A percentile compares a stretch with the other conserved stretches of the same genome.
Evolutionary conservation across 148 eudicot species (phyloP).

Genomic region (Rhododendron mucronatum): DNA sequence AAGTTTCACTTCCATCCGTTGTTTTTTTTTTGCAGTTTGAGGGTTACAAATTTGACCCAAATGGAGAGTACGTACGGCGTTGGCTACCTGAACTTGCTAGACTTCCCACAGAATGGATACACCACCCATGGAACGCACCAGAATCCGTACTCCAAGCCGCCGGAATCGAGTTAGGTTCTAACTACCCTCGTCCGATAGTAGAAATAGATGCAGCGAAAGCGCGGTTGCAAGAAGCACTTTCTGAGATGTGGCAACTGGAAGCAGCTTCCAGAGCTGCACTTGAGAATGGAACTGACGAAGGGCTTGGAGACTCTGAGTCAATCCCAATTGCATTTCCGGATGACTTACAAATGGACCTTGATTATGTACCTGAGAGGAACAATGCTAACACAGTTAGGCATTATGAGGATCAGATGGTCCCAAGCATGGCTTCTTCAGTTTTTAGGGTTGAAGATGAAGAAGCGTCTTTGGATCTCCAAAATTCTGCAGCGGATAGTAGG

Average conservation of each 20-base stretch:
- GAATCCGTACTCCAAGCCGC: slow-evolving; percentile 89
- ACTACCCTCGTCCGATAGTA: slow-evolving; percentile 89
- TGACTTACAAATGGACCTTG: slow-evolving; percentile 73
- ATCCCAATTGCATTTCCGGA: slow-evolving; percentile 66
- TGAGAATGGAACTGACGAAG: slow-evolving; percentile 91
- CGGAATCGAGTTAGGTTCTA: slow-evolving; percentile 88
- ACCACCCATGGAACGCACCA: slow-evolving; percentile 96
- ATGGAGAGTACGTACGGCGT: slow-evolving; percentile 87
- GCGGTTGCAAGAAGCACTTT: slow-evolving; percentile 70
- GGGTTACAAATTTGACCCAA: slow-evolving; percentile 93
- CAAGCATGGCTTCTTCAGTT: slow-evolving; percentile 74
- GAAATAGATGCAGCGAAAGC: slow-evolving; percentile 83
- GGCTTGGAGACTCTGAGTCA: slow-evolving; percentile 83
- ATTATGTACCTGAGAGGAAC: slow-evolving; percentile 46
- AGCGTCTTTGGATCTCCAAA: slow-evolving; percentile 53
- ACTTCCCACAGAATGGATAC: slow-evolving; percentile 96
- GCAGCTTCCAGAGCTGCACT: slow-evolving; percentile 68
- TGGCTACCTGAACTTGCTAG: slow-evolving; percentile 98
- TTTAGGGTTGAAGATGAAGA: slow-evolving; percentile 64
- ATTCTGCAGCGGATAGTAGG: slow-evolving; percentile 44
- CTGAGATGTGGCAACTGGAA: slow-evolving; percentile 83
- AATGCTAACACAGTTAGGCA: slow-evolving; percentile 31
- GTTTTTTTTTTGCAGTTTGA: slow-evolving; percentile 48
- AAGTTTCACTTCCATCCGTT: neutral
- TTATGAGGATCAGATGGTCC: slow-evolving; percentile 95